Evolutionary conservation across 2,329 filamentous ascomycete genomes (phyloP), one percentile per base, ranked within the genome.

Genomic region (Microthyrium microscopicum): DNA sequence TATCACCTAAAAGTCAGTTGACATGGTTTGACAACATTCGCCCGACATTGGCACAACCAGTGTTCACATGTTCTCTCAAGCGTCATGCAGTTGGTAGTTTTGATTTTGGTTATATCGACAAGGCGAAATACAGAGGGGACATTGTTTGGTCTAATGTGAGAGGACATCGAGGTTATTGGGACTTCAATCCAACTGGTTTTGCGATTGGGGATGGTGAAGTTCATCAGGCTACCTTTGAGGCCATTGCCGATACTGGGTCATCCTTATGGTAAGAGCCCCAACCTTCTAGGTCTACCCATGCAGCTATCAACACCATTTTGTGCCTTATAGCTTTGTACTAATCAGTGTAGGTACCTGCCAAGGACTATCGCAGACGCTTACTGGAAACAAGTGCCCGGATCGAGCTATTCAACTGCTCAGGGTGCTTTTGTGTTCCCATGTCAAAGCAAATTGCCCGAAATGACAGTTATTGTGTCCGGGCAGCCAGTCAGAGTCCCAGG

Each of bases 211-310:
- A 49, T 38, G 48, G 48, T 15, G 31, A 44, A 19, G 42, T 55
- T 51, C 54, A 57, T 35, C 6, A 31, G 8, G 34, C 49, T 30
- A 45, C 53, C 39, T 62, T 71, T 49, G 42, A 48, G 28, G 66
- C 62, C 42, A 78, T 81, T 49, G 70, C 70, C 46, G 76, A 81
- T 55, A 80, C 76, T 2, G 76, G 76, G 34, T 79, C 75, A 36
- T 73, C 73, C 2, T 67, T 81, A 20, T 52, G 77, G 35, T 61
- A 76, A 40, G 52, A 74, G 13, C 68, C 69, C 17, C 8, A 8
- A 7, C 8, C 26, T 9, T 29, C 26, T n/a, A n/a, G n/a, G n/a
- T n/a, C 26, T 29, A 12, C 17, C 8, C 26, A 9, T 9, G 13
- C 26, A 7, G 12, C 12, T 8, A 29, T 16, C 26, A 29, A 19